phyloP scores from a whole-genome alignment of 2,329 filamentous ascomycete species.

The Fusarium beomiforme region DNA sequence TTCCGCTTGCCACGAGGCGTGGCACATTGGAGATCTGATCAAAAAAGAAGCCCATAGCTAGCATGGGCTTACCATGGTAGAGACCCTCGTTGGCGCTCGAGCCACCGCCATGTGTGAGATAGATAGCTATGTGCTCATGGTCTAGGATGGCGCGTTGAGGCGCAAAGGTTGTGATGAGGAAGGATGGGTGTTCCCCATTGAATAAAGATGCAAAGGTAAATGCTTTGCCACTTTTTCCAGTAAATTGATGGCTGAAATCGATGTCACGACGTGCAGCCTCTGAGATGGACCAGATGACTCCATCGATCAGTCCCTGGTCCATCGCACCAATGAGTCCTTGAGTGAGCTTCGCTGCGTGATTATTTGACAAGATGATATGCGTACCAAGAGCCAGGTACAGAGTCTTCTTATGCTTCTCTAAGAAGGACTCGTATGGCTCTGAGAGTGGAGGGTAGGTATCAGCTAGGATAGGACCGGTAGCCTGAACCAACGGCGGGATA shows the following conservation, averaged over 20 bases:
- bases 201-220: slow-evolving; percentile 40
- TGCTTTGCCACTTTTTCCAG: slow-evolving; percentile 12
- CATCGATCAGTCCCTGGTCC: slow-evolving; percentile 45
- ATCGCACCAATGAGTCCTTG: slow-evolving; percentile 38
- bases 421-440: slow-evolving; percentile 39
- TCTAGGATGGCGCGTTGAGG: slow-evolving; percentile 53
- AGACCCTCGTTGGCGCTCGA: slow-evolving; percentile 53
- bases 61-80: slow-evolving; percentile 50
- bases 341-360: slow-evolving; percentile 44
- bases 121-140: slow-evolving; percentile 46
- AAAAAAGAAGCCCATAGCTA: slow-evolving; percentile 51
- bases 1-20: slow-evolving; percentile 47
- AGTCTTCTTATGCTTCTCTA: slow-evolving; percentile 40
- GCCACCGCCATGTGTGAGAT: slow-evolving; percentile 53
- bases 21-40: slow-evolving; percentile 53
- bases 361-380: slow-evolving; percentile 46
- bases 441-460: slow-evolving; percentile 47
- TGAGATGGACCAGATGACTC: slow-evolving; percentile 50
- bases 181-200: neutral
- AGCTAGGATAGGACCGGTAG: slow-evolving; percentile 51
- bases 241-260: neutral
- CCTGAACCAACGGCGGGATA: slow-evolving; percentile 50
- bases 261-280: slow-evolving; percentile 34
- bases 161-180: slow-evolving; percentile 43
- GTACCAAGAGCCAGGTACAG: slow-evolving; percentile 53